Base-by-base conservation (phyloP, 2,329 filamentous ascomycete genomes). In the Aphanocladium album region DNA sequence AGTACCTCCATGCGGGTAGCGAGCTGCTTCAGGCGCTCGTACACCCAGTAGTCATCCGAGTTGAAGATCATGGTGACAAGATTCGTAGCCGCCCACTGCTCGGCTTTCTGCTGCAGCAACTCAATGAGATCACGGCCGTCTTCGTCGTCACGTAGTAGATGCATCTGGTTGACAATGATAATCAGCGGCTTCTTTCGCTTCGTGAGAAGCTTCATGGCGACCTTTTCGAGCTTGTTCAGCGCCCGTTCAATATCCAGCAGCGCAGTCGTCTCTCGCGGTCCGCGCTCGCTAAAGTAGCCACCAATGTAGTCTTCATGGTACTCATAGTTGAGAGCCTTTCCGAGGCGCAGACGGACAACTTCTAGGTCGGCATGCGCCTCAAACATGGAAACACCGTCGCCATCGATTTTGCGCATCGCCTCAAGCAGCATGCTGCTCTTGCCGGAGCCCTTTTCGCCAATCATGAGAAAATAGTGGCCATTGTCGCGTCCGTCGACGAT, bases 291-390 rank as follows among this genome's bases (percentile, higher is more conserved):
- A 74, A 99, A 99, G 62, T 99, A 89, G 6, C 90, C 91, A 49
- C 95, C 95, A 64, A 99, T 97, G 70, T 96, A 97, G 77, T 99
- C 95, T 76, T 98, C 95, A 71, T 98, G 91, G 68, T 90, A 99
- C 71, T 99, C 95, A 72, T 93, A 99, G 72, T 99, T 93, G 45
- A 99, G 80, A 2, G 93, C 91, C 72, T 96, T 97, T 27, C 95
- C 95, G 3, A 99, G 83, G 5, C 95, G 85, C 47, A 97, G 89
- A 19, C 95, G 89, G 72, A 99, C 96, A 62, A 99, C 96, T 70
- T 99, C 95, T 1, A 93, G 83, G 72, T 99, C 93, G 5, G 92
- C 89, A 74, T 99, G 95, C 1, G 93, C 93, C 75, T 99, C 95
- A 69, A 98, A 90, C 91, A 99, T 96, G 66, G 93, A 89, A 49